Evolutionary conservation across 805 yeast genomes (phyloP), one percentile per base, ranked within the genome.

Genomic region (Hanseniaspora vineae): DNA sequence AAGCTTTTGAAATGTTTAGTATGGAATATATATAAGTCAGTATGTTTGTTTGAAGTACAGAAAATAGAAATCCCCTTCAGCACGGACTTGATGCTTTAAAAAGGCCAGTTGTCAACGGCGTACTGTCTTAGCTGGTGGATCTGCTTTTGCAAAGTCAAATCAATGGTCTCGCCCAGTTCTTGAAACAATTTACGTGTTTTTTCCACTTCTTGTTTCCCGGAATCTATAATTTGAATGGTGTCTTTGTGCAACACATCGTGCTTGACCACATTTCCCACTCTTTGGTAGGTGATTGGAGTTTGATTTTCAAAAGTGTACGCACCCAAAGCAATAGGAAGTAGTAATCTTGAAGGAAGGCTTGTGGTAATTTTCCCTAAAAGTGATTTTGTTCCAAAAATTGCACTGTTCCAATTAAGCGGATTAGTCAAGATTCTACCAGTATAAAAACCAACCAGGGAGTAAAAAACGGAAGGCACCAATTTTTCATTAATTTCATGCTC

Each of bases 391-490:
- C 46, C 45, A 6, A 46, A 46, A 17, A 51, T 45, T 12, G 17
- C 15, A 42, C 44, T 44, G 18, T 56, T 57, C 62, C 62, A 60
- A 44, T 60, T 60, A 13, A 46, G 46, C 39, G 49, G 57, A 44
- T 56, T 58, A 15, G 55, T 53, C 17, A 60, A 15, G 2, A 64
- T 58, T 35, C 59, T 55, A 4, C 65, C 64, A 11, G 54, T 48
- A 46, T 54, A 57, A 42, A 57, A 60, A 3, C 61, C 59, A 12
- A 63, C 59, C 1, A 59, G 46, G 1, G 66, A 54, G 4, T 55
- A 35, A 12, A 57, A 49, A 5, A 59, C 20, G 8, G 63, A 55
- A 2, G 66, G 64, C 6, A 60, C 58, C 4, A 61, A 20, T 9
- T 51, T 42, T 35, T 58, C 55, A 13, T 51, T 44, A 37, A 49